phyloP scores from a whole-genome alignment of 306 rosid species.

The Begonia masoniana region DNA sequence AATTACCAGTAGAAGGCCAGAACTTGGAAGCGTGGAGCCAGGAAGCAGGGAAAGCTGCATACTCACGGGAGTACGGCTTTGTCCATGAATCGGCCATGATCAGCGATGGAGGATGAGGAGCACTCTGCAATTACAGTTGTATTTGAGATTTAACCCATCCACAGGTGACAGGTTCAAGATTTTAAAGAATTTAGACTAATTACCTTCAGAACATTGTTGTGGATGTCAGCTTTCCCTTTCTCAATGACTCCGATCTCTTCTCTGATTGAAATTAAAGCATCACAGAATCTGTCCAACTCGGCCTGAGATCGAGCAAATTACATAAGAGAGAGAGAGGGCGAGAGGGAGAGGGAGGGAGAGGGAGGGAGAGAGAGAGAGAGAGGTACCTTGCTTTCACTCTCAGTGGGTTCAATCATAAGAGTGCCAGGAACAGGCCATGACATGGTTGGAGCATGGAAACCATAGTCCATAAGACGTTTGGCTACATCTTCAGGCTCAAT shows the following conservation, averaged over 20 bases:
- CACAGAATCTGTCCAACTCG: constrained; percentile 89
- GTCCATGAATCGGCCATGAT: constrained; percentile 96
- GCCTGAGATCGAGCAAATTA: constrained; percentile 49
- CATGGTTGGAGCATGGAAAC: constrained; percentile 98
- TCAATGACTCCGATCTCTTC: constrained; percentile 77
- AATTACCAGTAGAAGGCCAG: constrained; percentile 87
- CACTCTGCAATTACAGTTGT: constrained; percentile 35
- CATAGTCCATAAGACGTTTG: constrained; percentile 96
- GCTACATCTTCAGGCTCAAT: constrained; percentile 94
- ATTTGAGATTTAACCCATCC: constrained; percentile 1
- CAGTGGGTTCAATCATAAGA: constrained; percentile 98
- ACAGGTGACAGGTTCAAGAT: not conserved
- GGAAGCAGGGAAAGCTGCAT: constrained; percentile 91
- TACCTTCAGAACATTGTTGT: constrained; percentile 93
- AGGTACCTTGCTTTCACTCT: constrained; percentile 96
- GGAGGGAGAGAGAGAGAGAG: too few relatives aligned
- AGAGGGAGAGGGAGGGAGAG: not conserved
- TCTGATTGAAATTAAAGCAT: constrained; percentile 83
- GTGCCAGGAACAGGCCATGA: constrained; percentile 99
- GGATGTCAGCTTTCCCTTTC: constrained; percentile 75
- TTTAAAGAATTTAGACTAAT: constrained; percentile 5
- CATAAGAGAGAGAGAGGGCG: constrained; percentile 1
- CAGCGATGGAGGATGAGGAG: constrained; percentile 97
- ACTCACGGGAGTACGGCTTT: constrained; percentile 84
- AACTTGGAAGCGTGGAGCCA: constrained; percentile 90